Conservation (phyloP, 176 grass and related monocot genomes). For the Eragrostis nindensis region DNA sequence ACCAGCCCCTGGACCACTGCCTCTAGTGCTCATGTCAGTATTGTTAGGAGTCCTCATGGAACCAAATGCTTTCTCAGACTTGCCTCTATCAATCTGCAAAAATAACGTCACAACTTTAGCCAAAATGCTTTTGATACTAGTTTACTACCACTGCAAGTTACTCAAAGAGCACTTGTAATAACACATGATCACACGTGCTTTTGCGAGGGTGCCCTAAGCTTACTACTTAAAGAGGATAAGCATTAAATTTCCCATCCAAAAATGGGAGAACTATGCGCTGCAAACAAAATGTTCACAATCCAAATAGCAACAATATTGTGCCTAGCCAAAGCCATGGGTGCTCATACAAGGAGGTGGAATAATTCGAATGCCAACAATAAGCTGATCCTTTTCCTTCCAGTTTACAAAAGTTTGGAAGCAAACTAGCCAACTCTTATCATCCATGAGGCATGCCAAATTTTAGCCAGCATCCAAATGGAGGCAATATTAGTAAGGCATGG, state of each 20-base stretch:
- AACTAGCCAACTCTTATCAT: conserved; percentile 4
- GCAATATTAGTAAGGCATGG: neutral
- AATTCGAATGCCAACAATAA: neutral
- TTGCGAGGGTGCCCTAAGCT: neutral
- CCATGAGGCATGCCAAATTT: neutral
- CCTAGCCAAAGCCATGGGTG: neutral
- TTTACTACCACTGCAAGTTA: conserved; percentile 6
- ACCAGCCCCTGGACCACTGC: conserved; percentile 52
- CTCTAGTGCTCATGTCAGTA: conserved; percentile 68
- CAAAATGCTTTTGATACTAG: conserved; percentile 1
- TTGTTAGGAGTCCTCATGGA: conserved; percentile 57
- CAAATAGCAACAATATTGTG: neutral
- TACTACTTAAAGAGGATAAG: neutral
- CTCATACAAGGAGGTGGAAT: no score
- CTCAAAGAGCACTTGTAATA: neutral
- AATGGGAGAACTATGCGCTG: neutral
- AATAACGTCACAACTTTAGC: conserved; percentile 4
- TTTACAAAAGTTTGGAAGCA: neutral
- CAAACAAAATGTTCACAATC: neutral
- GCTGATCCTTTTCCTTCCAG: neutral
- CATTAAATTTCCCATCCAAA: neutral
- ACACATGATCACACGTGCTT: neutral
- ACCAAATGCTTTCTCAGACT: conserved; percentile 59
- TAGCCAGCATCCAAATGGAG: neutral
- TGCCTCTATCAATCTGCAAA: conserved; percentile 71